These are phyloP conservation scores for Triangularia verruculosa DNA, from an alignment of 2,329 filamentous ascomycete species.

Conservation along the genomic window DNA sequence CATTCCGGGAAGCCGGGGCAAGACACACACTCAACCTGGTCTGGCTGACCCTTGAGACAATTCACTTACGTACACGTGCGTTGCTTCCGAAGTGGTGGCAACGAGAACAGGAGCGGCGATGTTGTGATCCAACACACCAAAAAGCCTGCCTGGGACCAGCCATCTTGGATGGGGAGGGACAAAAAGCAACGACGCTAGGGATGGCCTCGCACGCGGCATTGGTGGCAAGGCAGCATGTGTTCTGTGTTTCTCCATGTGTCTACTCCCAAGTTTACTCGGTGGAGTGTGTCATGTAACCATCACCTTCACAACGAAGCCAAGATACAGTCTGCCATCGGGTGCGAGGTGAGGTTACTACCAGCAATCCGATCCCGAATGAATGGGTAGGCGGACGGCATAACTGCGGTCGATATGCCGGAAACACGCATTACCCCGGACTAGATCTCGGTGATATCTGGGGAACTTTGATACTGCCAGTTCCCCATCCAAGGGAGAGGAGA, in stretches of 20 bases:
- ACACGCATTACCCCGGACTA: not conserved
- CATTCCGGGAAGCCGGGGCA: not conserved
- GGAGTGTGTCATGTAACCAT: conserved; percentile 6
- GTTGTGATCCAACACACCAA: not conserved
- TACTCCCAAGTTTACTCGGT: not conserved
- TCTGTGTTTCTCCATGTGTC: not conserved
- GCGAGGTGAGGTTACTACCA: not conserved
- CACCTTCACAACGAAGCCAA: not conserved
- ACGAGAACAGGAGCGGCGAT: not conserved
- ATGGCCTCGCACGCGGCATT: not conserved
- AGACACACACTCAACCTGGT: not conserved
- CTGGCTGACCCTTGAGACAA: not conserved
- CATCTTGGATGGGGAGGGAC: not conserved
- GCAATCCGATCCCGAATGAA: not conserved
- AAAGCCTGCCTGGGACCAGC: not conserved
- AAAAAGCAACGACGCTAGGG: not conserved
- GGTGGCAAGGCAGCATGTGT: conserved; percentile 2
- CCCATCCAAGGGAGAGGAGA: not conserved
- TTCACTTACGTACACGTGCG: not conserved
- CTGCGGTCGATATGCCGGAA: not conserved
- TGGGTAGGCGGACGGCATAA: not conserved
- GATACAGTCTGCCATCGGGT: conserved; percentile 1
- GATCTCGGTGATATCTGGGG: not conserved
- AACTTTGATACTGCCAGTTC: not conserved
- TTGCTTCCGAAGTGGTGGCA: not conserved